Evolutionary conservation across 768 basidiomycete species (phyloP).

Genomic region (Boletellus emodensis): DNA sequence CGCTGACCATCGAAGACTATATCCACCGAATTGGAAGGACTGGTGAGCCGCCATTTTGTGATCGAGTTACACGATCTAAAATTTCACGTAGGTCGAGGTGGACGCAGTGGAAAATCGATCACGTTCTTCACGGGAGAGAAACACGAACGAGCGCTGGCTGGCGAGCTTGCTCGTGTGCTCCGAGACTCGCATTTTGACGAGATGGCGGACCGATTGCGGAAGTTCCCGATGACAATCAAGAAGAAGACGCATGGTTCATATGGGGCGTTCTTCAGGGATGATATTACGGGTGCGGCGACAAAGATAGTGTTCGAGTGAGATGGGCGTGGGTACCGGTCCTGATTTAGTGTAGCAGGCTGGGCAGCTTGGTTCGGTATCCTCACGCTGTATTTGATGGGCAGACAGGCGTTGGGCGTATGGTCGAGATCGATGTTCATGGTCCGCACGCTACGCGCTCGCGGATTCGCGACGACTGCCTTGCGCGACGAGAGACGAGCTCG

Average conservation of each 20-base stretch:
- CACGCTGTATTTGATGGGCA: constrained; percentile 10
- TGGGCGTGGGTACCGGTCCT: neutral
- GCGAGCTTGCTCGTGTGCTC: constrained; percentile 88
- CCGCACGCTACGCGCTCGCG: too few species aligned
- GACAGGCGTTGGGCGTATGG: neutral
- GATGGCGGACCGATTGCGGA: constrained; percentile 57
- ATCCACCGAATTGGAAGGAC: constrained; percentile 89
- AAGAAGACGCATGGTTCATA: constrained; percentile 91
- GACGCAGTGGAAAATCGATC: constrained; percentile 83
- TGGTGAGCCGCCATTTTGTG: constrained; percentile 40
- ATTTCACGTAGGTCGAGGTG: constrained; percentile 69
- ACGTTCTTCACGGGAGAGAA: constrained; percentile 96
- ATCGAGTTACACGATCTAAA: neutral
- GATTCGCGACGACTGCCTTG: too few species aligned
- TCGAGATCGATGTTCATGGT: neutral
- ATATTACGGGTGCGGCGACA: constrained; percentile 57
- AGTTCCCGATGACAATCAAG: constrained; percentile 96
- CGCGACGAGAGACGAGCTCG: too few species aligned
- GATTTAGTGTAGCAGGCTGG: too few species aligned
- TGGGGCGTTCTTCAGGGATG: constrained; percentile 78
- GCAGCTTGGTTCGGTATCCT: neutral
- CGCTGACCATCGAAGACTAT: constrained; percentile 91
- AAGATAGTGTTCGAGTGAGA: constrained; percentile 69
- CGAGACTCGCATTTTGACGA: constrained; percentile 82
- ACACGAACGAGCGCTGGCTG: constrained; percentile 83